Evolutionary conservation across 2,329 filamentous ascomycete genomes (phyloP).

Genomic region (Neurospora sp.): DNA sequence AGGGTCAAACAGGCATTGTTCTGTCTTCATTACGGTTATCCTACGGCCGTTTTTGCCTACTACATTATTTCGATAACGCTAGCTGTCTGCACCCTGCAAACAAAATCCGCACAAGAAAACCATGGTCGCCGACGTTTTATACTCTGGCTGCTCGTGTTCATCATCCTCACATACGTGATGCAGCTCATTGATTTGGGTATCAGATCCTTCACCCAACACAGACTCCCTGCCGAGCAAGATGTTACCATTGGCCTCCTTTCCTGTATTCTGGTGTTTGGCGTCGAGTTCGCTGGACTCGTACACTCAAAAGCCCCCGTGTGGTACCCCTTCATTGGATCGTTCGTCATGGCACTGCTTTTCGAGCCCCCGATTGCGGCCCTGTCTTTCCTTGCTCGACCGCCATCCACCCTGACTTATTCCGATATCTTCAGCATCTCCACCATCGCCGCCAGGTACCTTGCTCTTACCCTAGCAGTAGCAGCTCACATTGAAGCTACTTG

Average conservation of each 20-base stretch:
- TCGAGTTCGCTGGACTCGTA: constrained; percentile 45
- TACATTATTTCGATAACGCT: constrained; percentile 43
- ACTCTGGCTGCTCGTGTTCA: constrained; percentile 32
- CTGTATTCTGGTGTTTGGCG: constrained; percentile 54
- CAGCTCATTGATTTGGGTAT: constrained; percentile 34
- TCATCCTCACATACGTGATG: constrained; percentile 36
- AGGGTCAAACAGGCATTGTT: constrained; percentile 26
- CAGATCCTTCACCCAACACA: constrained; percentile 23
- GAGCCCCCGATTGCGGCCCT: constrained; percentile 37
- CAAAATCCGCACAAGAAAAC: constrained; percentile 26
- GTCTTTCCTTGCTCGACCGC: constrained; percentile 10
- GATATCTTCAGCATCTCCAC: constrained; percentile 23
- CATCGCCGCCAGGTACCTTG: constrained; percentile 24
- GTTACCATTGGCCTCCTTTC: constrained; percentile 48
- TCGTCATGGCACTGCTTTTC: constrained; percentile 46
- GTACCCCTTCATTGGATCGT: constrained; percentile 56
- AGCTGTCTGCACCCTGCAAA: constrained; percentile 44
- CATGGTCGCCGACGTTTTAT: constrained; percentile 34
- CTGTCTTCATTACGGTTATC: constrained; percentile 49
- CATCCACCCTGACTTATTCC: constrained; percentile 3
- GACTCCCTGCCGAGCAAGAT: constrained; percentile 37
- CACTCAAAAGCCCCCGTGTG: constrained; percentile 43
- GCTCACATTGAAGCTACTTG: constrained; percentile 20
- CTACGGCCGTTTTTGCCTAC: constrained; percentile 45
- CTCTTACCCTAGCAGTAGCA: constrained; percentile 26